Evolutionary conservation across 805 yeast species (phyloP).

Genomic region (Pichia californica): DNA sequence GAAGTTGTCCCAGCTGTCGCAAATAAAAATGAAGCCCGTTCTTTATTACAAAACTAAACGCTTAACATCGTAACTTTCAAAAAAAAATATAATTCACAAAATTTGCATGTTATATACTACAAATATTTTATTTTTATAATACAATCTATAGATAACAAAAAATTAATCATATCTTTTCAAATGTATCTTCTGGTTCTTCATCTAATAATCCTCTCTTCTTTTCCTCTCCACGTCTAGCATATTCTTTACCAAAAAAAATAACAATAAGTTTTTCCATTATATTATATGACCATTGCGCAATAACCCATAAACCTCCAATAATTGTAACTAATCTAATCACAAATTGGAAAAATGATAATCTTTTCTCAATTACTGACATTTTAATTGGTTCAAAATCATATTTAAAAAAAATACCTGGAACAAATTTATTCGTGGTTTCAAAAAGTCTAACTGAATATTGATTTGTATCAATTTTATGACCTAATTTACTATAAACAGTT

Average conservation of each 20-base stretch:
- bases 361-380: conserved; percentile 57
- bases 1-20: conserved; percentile 21
- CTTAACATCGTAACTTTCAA: no score
- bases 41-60: conserved; percentile 8
- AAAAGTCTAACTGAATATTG: conserved; percentile 70
- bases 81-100: no score
- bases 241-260: conserved; percentile 53
- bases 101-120: no score
- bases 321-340: conserved; percentile 73
- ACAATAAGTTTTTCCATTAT: conserved; percentile 48
- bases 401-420: conserved; percentile 77
- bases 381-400: conserved; percentile 88
- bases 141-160: no score
- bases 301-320: conserved; percentile 70
- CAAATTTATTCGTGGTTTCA: conserved; percentile 22
- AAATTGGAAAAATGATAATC: conserved; percentile 75
- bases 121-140: no score
- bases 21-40: conserved; percentile 13
- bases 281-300: conserved; percentile 60
- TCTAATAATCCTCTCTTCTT: conserved; percentile 29
- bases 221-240: conserved; percentile 43
- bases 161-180: conserved; percentile 16
- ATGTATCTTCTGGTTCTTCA: conserved; percentile 22
- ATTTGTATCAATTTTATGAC: conserved; percentile 68
- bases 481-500: conserved; percentile 64